These are phyloP conservation scores for Cyberlindnera mississippiensis DNA, from an alignment of 805 yeast species.

Conservation along the genomic window DNA sequence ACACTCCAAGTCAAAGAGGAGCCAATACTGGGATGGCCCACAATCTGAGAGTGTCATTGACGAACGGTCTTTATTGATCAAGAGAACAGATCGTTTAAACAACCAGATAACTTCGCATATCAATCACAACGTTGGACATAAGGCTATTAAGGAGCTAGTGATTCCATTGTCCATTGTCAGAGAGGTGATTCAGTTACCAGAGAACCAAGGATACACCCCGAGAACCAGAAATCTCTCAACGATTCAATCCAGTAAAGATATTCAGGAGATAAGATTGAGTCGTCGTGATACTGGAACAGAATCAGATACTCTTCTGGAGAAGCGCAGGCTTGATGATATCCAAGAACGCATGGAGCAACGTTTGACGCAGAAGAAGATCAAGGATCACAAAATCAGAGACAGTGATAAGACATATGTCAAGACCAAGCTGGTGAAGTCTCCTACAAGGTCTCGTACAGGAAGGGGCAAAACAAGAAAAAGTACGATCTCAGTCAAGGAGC, in stretches of 20 bases:
- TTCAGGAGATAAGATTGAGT: neutral
- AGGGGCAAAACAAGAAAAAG: neutral
- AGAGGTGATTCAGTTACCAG: neutral
- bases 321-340: constrained; percentile 14
- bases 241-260: neutral
- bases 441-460: neutral
- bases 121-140: constrained; percentile 1
- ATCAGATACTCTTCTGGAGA: constrained; percentile 3
- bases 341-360: constrained; percentile 16
- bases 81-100: constrained; percentile 5
- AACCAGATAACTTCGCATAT: constrained; percentile 2
- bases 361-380: constrained; percentile 18
- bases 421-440: constrained; percentile 5
- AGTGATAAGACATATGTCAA: constrained; percentile 7
- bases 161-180: constrained; percentile 14
- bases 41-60: neutral
- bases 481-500: neutral
- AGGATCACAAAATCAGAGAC: constrained; percentile 14
- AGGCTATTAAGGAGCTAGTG: constrained; percentile 7
- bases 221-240: constrained; percentile 1
- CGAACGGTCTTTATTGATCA: neutral
- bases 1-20: neutral
- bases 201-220: constrained; percentile 7
- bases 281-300: constrained; percentile 1
- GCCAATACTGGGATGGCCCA: neutral